Evolutionary conservation across 768 basidiomycete species (phyloP).

Genomic region (Mycena polygramma): DNA sequence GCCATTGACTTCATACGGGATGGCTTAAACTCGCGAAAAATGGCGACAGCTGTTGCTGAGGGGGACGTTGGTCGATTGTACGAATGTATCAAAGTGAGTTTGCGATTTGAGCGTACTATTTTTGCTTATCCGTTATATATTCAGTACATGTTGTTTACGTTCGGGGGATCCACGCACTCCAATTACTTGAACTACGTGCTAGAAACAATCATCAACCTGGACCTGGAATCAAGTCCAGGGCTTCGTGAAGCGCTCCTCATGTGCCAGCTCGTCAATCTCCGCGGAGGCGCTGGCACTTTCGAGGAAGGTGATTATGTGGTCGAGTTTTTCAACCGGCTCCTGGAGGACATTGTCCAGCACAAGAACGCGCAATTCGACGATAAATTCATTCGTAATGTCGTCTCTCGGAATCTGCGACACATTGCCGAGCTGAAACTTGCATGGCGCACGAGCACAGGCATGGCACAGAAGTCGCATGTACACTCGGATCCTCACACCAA

Average conservation of each 20-base stretch:
- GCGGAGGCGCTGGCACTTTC: conserved; percentile 11
- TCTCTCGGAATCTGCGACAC: conserved; percentile 48
- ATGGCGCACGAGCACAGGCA: conserved; percentile 29
- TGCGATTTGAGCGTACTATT: no score
- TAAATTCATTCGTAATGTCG: conserved; percentile 44
- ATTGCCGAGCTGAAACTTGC: conserved; percentile 47
- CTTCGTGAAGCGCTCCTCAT: conserved; percentile 46
- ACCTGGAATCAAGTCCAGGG: conserved; percentile 45
- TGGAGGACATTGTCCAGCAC: conserved; percentile 45
- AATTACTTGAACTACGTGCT: conserved; percentile 51
- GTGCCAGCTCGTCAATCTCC: no score
- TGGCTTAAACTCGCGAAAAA: conserved; percentile 43
- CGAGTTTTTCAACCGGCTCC: conserved; percentile 49
- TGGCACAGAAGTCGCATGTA: no score
- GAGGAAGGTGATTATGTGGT: conserved; percentile 48
- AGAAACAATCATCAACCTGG: conserved; percentile 46
- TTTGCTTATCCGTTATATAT: background rate
- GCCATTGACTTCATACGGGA: conserved; percentile 44
- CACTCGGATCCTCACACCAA: no score
- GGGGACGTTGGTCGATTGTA: conserved; percentile 51
- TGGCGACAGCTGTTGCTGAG: conserved; percentile 42
- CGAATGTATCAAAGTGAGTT: conserved; percentile 47
- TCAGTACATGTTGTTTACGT: conserved; percentile 48
- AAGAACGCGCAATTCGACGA: conserved; percentile 47
- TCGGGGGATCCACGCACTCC: conserved; percentile 49